phyloP scores from a whole-genome alignment of 345 rosid genomes.

The Viola odorata region DNA sequence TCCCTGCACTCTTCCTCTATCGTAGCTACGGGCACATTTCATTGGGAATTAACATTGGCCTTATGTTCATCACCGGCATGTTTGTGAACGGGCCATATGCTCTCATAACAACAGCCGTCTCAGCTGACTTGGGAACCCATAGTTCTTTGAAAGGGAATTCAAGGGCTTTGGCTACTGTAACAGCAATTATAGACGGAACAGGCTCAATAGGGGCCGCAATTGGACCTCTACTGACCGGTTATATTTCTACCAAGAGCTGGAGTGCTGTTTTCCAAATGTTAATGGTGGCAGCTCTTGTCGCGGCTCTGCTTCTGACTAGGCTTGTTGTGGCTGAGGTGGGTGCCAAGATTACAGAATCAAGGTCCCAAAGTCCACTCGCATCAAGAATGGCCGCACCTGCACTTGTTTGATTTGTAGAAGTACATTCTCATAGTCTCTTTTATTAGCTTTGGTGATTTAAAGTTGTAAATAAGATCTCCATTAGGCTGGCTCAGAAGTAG shows the following conservation, averaged over 20 bases:
- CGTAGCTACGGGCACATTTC: slow-evolving; percentile 59
- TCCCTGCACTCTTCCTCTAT: slow-evolving; percentile 71
- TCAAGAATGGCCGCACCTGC: no score
- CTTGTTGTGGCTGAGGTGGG: background rate
- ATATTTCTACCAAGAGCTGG: slow-evolving; percentile 65
- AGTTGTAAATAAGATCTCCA: no score
- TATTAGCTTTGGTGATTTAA: no score
- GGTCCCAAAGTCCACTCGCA: no score
- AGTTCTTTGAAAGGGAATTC: slow-evolving; percentile 72
- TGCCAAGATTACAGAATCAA: no score
- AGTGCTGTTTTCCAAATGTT: slow-evolving; percentile 39
- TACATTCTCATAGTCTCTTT: no score
- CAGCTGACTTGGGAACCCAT: slow-evolving; percentile 92
- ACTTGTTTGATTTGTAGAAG: no score
- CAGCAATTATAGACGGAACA: slow-evolving; percentile 85
- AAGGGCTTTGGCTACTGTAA: slow-evolving; percentile 77
- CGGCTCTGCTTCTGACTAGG: background rate
- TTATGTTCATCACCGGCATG: slow-evolving; percentile 76
- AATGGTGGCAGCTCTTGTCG: background rate
- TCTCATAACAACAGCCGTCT: slow-evolving; percentile 83
- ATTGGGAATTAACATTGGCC: slow-evolving; percentile 44
- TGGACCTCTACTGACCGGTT: slow-evolving; percentile 81
- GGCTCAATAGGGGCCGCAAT: slow-evolving; percentile 84
- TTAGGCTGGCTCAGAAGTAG: no score
- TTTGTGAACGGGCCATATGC: slow-evolving; percentile 83